These are phyloP conservation scores for Phytophthora pinifolia DNA, from an alignment of 352 stramenopile species.

Conservation along the genomic window DNA sequence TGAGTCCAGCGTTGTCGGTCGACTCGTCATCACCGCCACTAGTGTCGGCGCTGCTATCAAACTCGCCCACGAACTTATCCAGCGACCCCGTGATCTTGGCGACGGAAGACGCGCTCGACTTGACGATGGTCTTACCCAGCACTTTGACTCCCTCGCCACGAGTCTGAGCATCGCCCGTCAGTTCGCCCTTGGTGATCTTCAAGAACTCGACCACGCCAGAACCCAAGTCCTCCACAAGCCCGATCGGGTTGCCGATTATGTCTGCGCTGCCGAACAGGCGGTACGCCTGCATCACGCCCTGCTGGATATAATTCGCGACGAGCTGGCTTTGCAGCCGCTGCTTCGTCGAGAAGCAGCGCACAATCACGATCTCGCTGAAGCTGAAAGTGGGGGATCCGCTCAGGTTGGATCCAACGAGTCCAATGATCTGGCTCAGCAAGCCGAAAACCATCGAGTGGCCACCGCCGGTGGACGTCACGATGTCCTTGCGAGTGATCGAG, in stretches of 20 bases:
- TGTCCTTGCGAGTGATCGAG: slow-evolving; percentile 83
- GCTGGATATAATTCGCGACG: slow-evolving; percentile 81
- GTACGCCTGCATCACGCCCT: slow-evolving; percentile 84
- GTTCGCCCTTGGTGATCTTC: slow-evolving; percentile 88
- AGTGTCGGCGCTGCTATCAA: slow-evolving; percentile 43
- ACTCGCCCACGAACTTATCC: slow-evolving; percentile 83
- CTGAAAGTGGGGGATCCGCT: slow-evolving; percentile 80
- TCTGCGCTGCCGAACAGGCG: slow-evolving; percentile 81
- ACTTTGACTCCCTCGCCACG: slow-evolving; percentile 87
- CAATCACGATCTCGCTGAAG: slow-evolving; percentile 86
- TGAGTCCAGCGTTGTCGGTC: slow-evolving; percentile 61
- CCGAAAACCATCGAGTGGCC: slow-evolving; percentile 81
- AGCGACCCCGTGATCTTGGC: slow-evolving; percentile 87
- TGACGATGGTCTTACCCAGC: slow-evolving; percentile 83
- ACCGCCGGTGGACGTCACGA: slow-evolving; percentile 58
- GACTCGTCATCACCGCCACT: slow-evolving; percentile 29
- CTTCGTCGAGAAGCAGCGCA: slow-evolving; percentile 84
- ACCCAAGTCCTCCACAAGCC: slow-evolving; percentile 84
- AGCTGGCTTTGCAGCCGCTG: slow-evolving; percentile 75
- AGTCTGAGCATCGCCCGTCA: slow-evolving; percentile 80
- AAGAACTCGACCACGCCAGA: slow-evolving; percentile 87
- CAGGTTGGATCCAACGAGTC: slow-evolving; percentile 82
- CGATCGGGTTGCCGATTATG: slow-evolving; percentile 87
- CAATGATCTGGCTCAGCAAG: slow-evolving; percentile 78
- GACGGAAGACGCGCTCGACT: slow-evolving; percentile 68